These are phyloP conservation scores for Suillus clintonianus DNA, from an alignment of 768 basidiomycete species.

Conservation along the genomic window DNA sequence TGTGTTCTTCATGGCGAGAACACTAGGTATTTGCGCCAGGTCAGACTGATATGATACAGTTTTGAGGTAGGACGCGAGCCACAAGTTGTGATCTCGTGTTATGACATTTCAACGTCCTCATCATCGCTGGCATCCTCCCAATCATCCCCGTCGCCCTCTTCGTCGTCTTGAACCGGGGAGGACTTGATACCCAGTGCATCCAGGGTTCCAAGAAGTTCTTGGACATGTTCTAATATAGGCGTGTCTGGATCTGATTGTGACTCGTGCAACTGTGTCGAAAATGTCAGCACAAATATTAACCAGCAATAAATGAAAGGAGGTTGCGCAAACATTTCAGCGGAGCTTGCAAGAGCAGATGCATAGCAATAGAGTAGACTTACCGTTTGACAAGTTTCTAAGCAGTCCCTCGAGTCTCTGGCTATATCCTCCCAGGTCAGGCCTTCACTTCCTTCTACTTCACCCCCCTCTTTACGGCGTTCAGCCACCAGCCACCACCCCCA, in stretches of 20 bases:
- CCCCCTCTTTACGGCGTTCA: constrained; percentile 64
- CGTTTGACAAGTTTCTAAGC: constrained; percentile 79
- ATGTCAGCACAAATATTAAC: constrained; percentile 5
- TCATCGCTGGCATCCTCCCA: constrained; percentile 68
- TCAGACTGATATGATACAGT: background rate
- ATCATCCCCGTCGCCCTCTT: constrained; percentile 44
- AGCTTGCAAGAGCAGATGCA: background rate
- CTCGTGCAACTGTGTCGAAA: constrained; percentile 55
- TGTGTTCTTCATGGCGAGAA: background rate
- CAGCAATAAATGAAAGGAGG: background rate
- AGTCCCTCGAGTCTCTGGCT: constrained; percentile 75
- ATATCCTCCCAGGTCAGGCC: constrained; percentile 72
- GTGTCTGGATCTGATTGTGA: constrained; percentile 75
- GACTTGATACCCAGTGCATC: constrained; percentile 66
- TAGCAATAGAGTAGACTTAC: constrained; percentile 42
- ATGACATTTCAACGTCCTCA: constrained; percentile 60
- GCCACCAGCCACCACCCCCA: constrained; percentile 91
- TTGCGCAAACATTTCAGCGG: background rate
- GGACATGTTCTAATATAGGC: constrained; percentile 73
- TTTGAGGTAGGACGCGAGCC: background rate
- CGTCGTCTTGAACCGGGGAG: constrained; percentile 58
- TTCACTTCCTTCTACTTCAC: constrained; percentile 36
- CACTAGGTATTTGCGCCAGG: background rate
- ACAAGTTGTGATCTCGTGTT: constrained; percentile 1
- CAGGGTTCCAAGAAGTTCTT: constrained; percentile 70